Base-by-base conservation (phyloP, 2,329 filamentous ascomycete genomes). In the Rugonectria rugulosa region DNA sequence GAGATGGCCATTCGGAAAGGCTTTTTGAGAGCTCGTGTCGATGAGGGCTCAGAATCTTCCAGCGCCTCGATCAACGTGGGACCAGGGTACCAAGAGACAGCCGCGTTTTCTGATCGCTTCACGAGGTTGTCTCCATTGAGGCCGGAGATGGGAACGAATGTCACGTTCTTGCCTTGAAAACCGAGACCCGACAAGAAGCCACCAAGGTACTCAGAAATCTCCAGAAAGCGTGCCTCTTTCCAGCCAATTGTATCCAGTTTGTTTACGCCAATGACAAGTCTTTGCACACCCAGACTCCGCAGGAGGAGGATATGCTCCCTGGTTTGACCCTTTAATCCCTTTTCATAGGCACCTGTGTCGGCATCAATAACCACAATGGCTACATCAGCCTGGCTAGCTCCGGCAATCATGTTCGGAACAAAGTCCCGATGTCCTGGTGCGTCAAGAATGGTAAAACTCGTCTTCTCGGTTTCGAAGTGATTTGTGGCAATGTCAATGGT, bases 391-490 rank as follows among this genome's bases (percentile, higher is more conserved):
- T 97, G 94, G 56, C 91, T 95, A 4, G 94, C 92, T 12, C 95
- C 95, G 2, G 94, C 94, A 71, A 99, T 97, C 95, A 99, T 99
- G 73, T 97, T 99, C 1, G 95, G 95, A 17, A 99, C 92, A 70
- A 98, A 99, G 71, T 99, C 95, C 57, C 88, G 85, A 73, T 99
- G 95, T 0, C 95, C 95, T 0, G 95, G 95, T 0, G 95, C 94
- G 71, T 99, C 95, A 5, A 99, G 81, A 40, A 99, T 97, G 1
- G 95, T 98, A 69, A 98, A 98, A 10, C 83, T 84, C 0, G 92
- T 95, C 46, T 83, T 89, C 1, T 91, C 87, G 0, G 96, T 99
- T 70, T 96, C 91, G 69, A 99, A 99, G 61, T 92, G 88, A 70
- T 96, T 96, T 15, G 90, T 96, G 8, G 95, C 94, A 68, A 98